Conservation (phyloP, 2,329 filamentous ascomycete genomes). For the Beauveria australis region DNA sequence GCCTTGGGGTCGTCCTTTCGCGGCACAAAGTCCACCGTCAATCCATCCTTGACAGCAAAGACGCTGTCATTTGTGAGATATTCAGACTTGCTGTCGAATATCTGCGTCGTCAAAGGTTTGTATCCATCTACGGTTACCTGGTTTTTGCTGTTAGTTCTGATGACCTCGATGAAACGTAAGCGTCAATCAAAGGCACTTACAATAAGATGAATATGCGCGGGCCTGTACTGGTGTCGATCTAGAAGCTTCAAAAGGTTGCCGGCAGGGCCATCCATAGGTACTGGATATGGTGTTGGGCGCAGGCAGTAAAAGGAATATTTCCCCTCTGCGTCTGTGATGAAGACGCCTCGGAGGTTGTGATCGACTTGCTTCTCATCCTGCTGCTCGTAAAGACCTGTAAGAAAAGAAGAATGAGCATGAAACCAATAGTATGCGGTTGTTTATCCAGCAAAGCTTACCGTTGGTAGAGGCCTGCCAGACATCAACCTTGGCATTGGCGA, state of each 20-base stretch:
- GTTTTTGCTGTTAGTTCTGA: not conserved
- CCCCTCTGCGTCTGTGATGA: slow-evolving; percentile 58
- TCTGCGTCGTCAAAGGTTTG: slow-evolving; percentile 62
- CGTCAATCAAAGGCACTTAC: slow-evolving; percentile 10
- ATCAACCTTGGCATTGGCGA: slow-evolving; percentile 60
- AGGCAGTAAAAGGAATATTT: slow-evolving; percentile 55
- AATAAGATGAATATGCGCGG: slow-evolving; percentile 31
- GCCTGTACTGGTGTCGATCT: slow-evolving; percentile 28
- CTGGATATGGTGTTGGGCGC: slow-evolving; percentile 48
- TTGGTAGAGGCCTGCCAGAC: slow-evolving; percentile 77
- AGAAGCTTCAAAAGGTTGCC: slow-evolving; percentile 26
- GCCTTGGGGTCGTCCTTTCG: slow-evolving; percentile 36
- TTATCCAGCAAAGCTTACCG: slow-evolving; percentile 23
- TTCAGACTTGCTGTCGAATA: slow-evolving; percentile 61
- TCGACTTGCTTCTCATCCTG: slow-evolving; percentile 64
- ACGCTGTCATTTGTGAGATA: slow-evolving; percentile 48
- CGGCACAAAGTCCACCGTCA: slow-evolving; percentile 35
- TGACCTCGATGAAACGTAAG: too few species aligned
- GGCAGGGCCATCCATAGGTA: slow-evolving; percentile 26
- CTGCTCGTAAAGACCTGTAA: slow-evolving; percentile 54
- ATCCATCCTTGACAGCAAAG: slow-evolving; percentile 46
- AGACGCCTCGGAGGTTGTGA: slow-evolving; percentile 66
- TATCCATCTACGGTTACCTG: slow-evolving; percentile 45
- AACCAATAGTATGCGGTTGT: not conserved
- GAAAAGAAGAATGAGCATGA: not conserved